Conservation (phyloP, 2,329 filamentous ascomycete species). For the Clarireedia sp. region DNA sequence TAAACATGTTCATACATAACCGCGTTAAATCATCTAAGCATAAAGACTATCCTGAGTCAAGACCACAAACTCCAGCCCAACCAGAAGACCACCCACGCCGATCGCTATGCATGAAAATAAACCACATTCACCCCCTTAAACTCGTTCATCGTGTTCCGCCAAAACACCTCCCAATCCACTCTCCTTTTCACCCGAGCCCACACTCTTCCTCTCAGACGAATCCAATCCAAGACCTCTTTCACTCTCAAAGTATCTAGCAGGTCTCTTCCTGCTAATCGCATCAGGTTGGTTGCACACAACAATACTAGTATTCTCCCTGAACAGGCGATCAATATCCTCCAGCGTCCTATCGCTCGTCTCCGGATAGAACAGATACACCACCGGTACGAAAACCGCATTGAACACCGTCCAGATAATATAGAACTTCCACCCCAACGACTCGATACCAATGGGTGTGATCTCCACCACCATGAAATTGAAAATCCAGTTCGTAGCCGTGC, state of each 20-base stretch:
- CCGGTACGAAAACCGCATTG: slow-evolving; percentile 28
- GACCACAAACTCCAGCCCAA: not conserved
- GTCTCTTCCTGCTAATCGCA: not conserved
- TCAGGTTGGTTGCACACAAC: slow-evolving; percentile 1
- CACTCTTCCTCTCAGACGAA: not conserved
- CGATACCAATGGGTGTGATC: slow-evolving; percentile 32
- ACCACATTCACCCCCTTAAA: not conserved
- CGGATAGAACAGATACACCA: slow-evolving; percentile 41
- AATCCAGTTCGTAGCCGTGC: slow-evolving; percentile 36
- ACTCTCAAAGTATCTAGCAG: slow-evolving; percentile 1
- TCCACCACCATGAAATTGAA: slow-evolving; percentile 41
- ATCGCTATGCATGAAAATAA: not conserved
- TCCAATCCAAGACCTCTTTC: not conserved
- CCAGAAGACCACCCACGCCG: not conserved
- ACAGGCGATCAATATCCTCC: slow-evolving; percentile 7
- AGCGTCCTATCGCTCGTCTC: slow-evolving; percentile 34
- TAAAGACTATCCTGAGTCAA: not conserved
- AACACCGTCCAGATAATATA: slow-evolving; percentile 49
- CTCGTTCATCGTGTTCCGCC: slow-evolving; percentile 2
- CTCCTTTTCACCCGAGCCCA: not conserved
- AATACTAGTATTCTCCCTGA: slow-evolving; percentile 3
- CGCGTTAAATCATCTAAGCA: not conserved
- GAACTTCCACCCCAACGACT: slow-evolving; percentile 50
- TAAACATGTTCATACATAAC: not conserved
- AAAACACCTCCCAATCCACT: not conserved